These are phyloP conservation scores for Candida quercuum DNA, from an alignment of 805 yeast species.

Conservation along the genomic window DNA sequence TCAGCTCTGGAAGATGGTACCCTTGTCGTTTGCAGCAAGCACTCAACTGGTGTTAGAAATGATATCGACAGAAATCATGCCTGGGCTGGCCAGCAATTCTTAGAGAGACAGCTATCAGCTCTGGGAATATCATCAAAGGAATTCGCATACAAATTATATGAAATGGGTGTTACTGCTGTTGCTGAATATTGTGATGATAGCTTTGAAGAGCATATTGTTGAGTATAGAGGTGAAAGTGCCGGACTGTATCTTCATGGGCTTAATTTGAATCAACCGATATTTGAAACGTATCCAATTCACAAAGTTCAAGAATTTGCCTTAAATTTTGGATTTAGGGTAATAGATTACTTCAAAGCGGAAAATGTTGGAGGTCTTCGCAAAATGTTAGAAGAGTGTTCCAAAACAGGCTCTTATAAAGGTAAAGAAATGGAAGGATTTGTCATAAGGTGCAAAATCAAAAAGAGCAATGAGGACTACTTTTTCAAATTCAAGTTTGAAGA, in stretches of 20 bases:
- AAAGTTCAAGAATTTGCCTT: slow-evolving; percentile 56
- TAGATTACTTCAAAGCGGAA: slow-evolving; percentile 39
- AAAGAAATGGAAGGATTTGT: slow-evolving; percentile 93
- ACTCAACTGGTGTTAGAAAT: slow-evolving; percentile 68
- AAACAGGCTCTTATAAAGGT: slow-evolving; percentile 65
- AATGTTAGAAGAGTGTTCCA: slow-evolving; percentile 51
- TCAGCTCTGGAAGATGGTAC: slow-evolving; percentile 74
- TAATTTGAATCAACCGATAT: slow-evolving; percentile 59
- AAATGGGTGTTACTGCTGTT: slow-evolving; percentile 68
- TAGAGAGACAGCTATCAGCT: slow-evolving; percentile 46
- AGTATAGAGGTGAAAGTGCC: slow-evolving; percentile 57
- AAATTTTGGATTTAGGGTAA: slow-evolving; percentile 64
- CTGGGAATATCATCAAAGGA: slow-evolving; percentile 36
- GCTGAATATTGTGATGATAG: slow-evolving; percentile 89
- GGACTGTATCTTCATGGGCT: slow-evolving; percentile 92
- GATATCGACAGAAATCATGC: slow-evolving; percentile 67
- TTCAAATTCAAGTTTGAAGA: slow-evolving; percentile 94
- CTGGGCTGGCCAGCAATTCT: slow-evolving; percentile 54
- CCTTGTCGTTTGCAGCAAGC: slow-evolving; percentile 84
- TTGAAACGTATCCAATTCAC: slow-evolving; percentile 59
- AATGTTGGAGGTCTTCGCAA: slow-evolving; percentile 36
- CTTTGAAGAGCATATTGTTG: slow-evolving; percentile 90
- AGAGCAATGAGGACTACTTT: slow-evolving; percentile 42
- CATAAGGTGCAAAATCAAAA: slow-evolving; percentile 49
- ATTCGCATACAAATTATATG: slow-evolving; percentile 52